Evolutionary conservation across 108 stramenopile species (phyloP), one percentile per base, ranked within the genome.

Genomic region (Cylindrotheca fusiformis): DNA sequence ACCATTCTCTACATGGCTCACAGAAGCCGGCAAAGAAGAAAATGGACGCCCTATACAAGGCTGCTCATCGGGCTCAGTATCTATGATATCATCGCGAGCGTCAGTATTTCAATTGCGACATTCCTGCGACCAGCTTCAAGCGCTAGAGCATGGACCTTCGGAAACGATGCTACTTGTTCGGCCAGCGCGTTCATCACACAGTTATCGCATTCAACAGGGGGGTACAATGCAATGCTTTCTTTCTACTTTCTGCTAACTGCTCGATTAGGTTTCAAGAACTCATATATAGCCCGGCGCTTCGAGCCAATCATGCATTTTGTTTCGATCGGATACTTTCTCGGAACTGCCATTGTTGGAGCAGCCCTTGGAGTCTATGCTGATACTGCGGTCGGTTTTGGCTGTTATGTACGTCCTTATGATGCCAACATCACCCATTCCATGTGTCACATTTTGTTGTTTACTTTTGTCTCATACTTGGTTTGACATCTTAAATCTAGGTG

Each of bases 241-340:
- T 69, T 55, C 20, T 76, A 65, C 59, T 77, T 53, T 45, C 65
- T 71, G 44, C 26, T 70, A 17, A 56, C 71, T 14, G 55, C 65
- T 25, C 47, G 69, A 1, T 66, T 47, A 47, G 51, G 63, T 1
- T 10, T 31, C 31, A 63, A 63, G 20, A 21, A 29, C 36, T 6
- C 32, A 1, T 6, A 20, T 19, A 29, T 66, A 5, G 55, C 65
- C 26, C 36, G 44, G 4, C 23, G 55, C n/a, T 27, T 30, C n/a
- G 65, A 66, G 32, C 65, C 31, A 27, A 47, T 12, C 46, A 66
- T 56, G 55, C 65, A 66, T 52, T 12, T 41, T 29, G 25, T 20
- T 18, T 46, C 45, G 17, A 45, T 66, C 14, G 19, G 23, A 10
- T 66, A 48, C 33, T 31, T 45, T 12, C 0, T 66, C 3, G 55